Evolutionary conservation across 257 asterid species (phyloP), one percentile per base, ranked within the genome.

Genomic region (Nicotiana tomentosiformis): DNA sequence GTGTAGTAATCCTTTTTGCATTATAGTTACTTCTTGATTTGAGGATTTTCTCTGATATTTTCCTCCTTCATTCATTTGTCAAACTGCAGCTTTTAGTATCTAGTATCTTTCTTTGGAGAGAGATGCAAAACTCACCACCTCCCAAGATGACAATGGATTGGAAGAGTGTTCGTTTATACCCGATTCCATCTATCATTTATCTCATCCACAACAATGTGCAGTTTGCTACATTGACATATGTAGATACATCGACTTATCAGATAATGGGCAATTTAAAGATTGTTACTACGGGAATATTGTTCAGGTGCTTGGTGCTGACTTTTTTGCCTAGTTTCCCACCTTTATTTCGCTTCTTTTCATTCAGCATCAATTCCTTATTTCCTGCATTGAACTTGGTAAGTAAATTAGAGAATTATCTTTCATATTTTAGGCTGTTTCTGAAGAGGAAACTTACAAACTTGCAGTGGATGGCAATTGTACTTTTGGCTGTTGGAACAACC

Each of bases 261-360:
- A 96, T 96, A 67, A 90, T 96, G 98, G 98, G 99, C 18, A 96
- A 96, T 90, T 87, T 94, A 84, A 96, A 96, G 93, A 96, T 94
- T 69, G 97, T 96, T 30, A 94, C 99, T 11, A 94, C 99, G 51
- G 99, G 93, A 77, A 91, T 96, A 88, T 87, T 94, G 30, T 94
- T 94, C 92, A 93, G 98, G 99, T 96, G 74, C 84, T 70, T 46
- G 29, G 66, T 81, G 65, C 79, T 37, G 61, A n/a, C 72, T 29
- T 35, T 66, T 86, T 26, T 15, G 55, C n/a, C 56, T 72, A 3
- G 12, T 37, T 60, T 29, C 57, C 30, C 32, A 68, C 20, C 64
- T 65, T 72, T 32, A 23, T 68, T 82, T 72, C 30, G 4, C 74
- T 29, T 55, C 14, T 4, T 37, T 74, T 7, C 30, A 20, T 70